phyloP scores from a whole-genome alignment of 2,329 filamentous ascomycete species.

The Proliferodiscus dingleyae region DNA sequence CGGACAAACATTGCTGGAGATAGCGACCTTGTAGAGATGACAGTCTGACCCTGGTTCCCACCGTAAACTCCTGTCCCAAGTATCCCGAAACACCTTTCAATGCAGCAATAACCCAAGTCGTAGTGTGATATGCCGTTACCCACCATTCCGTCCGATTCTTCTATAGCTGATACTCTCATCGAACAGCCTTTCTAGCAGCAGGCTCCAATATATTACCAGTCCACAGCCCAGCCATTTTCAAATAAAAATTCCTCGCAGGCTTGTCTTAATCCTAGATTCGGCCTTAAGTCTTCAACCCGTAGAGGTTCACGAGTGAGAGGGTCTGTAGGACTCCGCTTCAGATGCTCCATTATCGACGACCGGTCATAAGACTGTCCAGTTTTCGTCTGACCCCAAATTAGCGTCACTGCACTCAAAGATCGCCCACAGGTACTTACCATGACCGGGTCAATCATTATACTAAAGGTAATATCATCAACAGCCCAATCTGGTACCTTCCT shows the following conservation, averaged over 20 bases:
- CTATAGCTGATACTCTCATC: too few relatives aligned
- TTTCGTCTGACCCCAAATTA: constrained; percentile 53
- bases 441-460: constrained; percentile 66
- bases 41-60: too few relatives aligned
- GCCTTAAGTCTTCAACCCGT: constrained; percentile 62
- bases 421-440: constrained; percentile 30
- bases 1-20: too few relatives aligned
- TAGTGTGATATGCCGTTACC: not conserved
- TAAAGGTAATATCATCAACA: constrained; percentile 71
- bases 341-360: constrained; percentile 77
- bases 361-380: constrained; percentile 90
- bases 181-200: too few relatives aligned
- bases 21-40: too few relatives aligned
- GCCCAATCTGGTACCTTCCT: constrained; percentile 59
- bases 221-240: constrained; percentile 86
- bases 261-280: constrained; percentile 75
- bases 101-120: too few relatives aligned
- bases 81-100: too few relatives aligned
- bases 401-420: not conserved
- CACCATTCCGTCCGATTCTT: too few relatives aligned
- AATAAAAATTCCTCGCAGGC: constrained; percentile 83
- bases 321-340: constrained; percentile 70
- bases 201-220: constrained; percentile 59
- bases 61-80: too few relatives aligned
- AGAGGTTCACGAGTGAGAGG: constrained; percentile 79